Evolutionary conservation across 2,329 filamentous ascomycete genomes (phyloP).

Genomic region (Hypomyces rosellus): DNA sequence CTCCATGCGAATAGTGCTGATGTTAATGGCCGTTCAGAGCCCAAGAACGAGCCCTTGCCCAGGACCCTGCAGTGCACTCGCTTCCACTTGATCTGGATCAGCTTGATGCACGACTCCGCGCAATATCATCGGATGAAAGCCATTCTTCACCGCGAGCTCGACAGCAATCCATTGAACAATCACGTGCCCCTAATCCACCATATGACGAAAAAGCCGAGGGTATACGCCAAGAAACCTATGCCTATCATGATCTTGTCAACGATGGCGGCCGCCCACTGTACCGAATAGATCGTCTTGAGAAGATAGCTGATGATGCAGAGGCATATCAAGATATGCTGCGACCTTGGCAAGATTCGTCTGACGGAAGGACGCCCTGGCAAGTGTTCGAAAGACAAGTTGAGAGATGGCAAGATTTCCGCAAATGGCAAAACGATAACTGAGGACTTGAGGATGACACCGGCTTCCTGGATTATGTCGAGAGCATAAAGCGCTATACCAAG

Average conservation of each 20-base stretch:
- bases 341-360: conserved; percentile 18
- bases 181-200: too few relatives aligned
- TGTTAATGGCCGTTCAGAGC: background rate
- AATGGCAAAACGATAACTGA: conserved; percentile 24
- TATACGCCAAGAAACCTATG: conserved; percentile 13
- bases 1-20: background rate
- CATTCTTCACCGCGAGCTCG: background rate
- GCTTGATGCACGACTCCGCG: conserved; percentile 13
- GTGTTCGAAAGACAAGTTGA: conserved; percentile 22
- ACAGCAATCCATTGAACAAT: background rate
- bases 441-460: conserved; percentile 15
- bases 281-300: conserved; percentile 19
- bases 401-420: conserved; percentile 25
- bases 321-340: conserved; percentile 21
- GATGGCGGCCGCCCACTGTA: conserved; percentile 27
- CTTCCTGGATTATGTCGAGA: conserved; percentile 12
- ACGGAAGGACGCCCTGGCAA: background rate
- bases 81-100: conserved; percentile 15
- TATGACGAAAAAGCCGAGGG: too few relatives aligned
- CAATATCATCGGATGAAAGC: background rate
- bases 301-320: conserved; percentile 18
- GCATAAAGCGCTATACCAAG: background rate
- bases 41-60: background rate
- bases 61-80: background rate
- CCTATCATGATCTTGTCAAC: conserved; percentile 23